Percentiles rank a stretch among this genome's conserved stretches.
Conservation (phyloP, 305 asterid species). For the Fraxinus nigra region DNA sequence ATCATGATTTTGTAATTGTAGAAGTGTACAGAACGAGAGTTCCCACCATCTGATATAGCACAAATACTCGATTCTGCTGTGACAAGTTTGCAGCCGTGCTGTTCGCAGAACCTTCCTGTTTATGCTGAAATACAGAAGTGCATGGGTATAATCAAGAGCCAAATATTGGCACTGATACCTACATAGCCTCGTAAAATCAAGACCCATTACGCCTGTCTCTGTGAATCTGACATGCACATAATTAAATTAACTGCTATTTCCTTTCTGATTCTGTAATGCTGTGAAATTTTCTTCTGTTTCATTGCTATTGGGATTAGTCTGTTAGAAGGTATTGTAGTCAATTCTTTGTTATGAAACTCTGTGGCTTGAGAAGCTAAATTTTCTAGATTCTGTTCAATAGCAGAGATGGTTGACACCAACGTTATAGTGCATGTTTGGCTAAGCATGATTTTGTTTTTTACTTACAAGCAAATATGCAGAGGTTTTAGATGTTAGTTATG, state of each 20-base stretch:
- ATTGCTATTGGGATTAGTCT: neutral
- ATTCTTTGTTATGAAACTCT: neutral
- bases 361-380: neutral
- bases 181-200: conserved; percentile 32
- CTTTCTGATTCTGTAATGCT: neutral
- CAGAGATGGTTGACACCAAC: neutral
- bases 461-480: neutral
- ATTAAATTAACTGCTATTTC: neutral
- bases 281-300: neutral
- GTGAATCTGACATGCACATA: neutral
- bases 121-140: conserved; percentile 88
- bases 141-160: conserved; percentile 93
- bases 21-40: conserved; percentile 92
- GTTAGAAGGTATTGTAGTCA: neutral
- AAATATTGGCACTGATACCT: conserved; percentile 91
- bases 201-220: neutral
- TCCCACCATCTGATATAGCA: conserved; percentile 92
- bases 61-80: conserved; percentile 89
- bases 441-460: neutral
- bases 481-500: neutral
- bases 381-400: neutral
- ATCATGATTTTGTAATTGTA: conserved; percentile 31
- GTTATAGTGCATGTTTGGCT: neutral
- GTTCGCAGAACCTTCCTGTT: conserved; percentile 69
- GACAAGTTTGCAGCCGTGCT: conserved; percentile 72